A percentile compares a stretch with the other conserved stretches of the same genome.
phyloP scores from a whole-genome alignment of 108 stramenopile species.

The Chaetoceros tenuissimus region DNA sequence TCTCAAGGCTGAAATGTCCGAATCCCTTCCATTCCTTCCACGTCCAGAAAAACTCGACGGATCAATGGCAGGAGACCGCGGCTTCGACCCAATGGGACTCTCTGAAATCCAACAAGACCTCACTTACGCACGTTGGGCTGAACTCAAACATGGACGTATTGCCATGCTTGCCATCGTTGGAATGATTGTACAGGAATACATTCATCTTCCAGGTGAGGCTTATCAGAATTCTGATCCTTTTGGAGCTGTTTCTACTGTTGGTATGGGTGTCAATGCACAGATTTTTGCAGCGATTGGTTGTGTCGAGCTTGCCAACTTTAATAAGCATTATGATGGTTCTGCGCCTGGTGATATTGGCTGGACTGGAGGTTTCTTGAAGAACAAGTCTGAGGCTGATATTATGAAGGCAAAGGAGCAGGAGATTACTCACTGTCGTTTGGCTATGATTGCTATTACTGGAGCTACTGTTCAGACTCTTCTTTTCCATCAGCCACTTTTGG shows the following conservation, averaged over 20 bases:
- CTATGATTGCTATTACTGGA: slow-evolving; percentile 84
- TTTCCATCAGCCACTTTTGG: slow-evolving; percentile 59
- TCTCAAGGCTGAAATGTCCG: slow-evolving; percentile 73
- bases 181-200: slow-evolving; percentile 71
- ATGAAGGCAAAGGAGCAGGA: slow-evolving; percentile 45
- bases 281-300: slow-evolving; percentile 62
- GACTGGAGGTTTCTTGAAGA: slow-evolving; percentile 30
- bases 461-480: slow-evolving; percentile 79
- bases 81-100: slow-evolving; percentile 96
- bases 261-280: slow-evolving; percentile 70
- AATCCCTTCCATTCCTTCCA: slow-evolving; percentile 90
- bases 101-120: slow-evolving; percentile 74
- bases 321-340: slow-evolving; percentile 62
- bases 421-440: slow-evolving; percentile 83
- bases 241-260: slow-evolving; percentile 62
- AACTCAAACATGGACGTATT: slow-evolving; percentile 93
- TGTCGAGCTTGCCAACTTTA: slow-evolving; percentile 70
- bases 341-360: slow-evolving; percentile 72
- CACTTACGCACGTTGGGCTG: slow-evolving; percentile 84
- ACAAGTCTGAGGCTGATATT: slow-evolving; percentile 29
- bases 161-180: slow-evolving; percentile 80
- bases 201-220: slow-evolving; percentile 71
- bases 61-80: slow-evolving; percentile 91
- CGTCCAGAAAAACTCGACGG: slow-evolving; percentile 90
- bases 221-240: slow-evolving; percentile 71